Evolutionary conservation across 331 rosid species (phyloP), one percentile per base, ranked within the genome.

Genomic region (Pyracantha coccinea): DNA sequence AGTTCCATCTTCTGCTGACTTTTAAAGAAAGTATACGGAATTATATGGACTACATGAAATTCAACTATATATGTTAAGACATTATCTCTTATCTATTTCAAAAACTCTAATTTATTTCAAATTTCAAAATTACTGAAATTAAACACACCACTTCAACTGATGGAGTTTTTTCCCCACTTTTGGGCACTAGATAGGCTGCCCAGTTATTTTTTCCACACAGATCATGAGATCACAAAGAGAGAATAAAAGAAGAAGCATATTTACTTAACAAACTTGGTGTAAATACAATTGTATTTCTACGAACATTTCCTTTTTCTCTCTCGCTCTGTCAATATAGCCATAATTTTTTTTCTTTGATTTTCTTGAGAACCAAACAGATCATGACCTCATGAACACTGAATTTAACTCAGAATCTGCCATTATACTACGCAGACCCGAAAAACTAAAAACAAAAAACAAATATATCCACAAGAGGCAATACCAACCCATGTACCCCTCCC

Each of bases 391-490:
- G 35, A 77, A 73, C 6, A 41, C 69, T 29, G 79, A 71, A 65
- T 63, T 63, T 29, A 77, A 73, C 19, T 71, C 73, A 38, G 85
- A 80, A 79, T 80, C 83, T 71, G 69, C 71, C 85, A 69, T 62
- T 68, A 77, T 72, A 73, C 41, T 15, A 50, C 11, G 59, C 54
- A 82, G 83, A 71, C 80, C 68, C 54, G 14, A 5, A 38, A 54
- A 72, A 38, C n/a, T 47, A 65, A 75, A 57, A 58, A 23, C 0
- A 35, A 35, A 35, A 35, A 35, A 9, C 65, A 35, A 52, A 79
- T 15, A 78, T 91, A 91, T 89, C 88, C 94, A 91, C 94, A 91
- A 87, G 80, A 82, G 69, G 53, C 81, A 77, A 11, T 65, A n/a
- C 69, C 28, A 33, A 47, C 58, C 54, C 23, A 32, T 15, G 29